Percentiles rank a stretch among this genome's conserved stretches.
Conservation (phyloP, 1,284 basidiomycete genomes). For the Meira miltonrushii region DNA sequence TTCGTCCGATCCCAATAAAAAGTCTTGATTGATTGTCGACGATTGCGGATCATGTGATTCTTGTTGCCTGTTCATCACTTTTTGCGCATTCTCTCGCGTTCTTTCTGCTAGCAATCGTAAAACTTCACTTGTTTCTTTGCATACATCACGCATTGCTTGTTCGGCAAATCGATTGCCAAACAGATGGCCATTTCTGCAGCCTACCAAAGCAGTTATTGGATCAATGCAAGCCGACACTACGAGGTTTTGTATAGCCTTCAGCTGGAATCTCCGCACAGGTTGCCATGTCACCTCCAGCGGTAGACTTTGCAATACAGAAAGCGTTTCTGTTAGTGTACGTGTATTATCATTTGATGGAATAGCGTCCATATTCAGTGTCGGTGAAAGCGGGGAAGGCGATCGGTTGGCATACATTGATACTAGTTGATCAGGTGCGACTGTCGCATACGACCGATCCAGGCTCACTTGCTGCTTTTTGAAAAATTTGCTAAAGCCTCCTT, state of each 20-base stretch:
- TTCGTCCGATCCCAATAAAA: background rate
- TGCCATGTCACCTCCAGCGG: conserved; percentile 59
- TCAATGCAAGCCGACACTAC: conserved; percentile 82
- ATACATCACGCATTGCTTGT: conserved; percentile 28
- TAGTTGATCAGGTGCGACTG: background rate
- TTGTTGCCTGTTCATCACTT: background rate
- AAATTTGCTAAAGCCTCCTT: too few species aligned
- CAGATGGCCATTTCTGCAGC: conserved; percentile 73
- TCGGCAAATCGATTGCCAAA: conserved; percentile 39
- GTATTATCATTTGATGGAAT: conserved; percentile 30
- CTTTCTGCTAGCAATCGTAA: background rate
- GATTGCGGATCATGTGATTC: too few species aligned
- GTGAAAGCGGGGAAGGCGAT: background rate
- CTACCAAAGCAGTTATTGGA: conserved; percentile 75
- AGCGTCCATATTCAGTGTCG: conserved; percentile 23
- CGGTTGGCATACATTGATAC: too few species aligned
- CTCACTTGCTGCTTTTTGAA: background rate
- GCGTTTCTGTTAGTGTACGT: conserved; percentile 30
- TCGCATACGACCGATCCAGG: background rate
- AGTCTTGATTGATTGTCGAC: background rate
- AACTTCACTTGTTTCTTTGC: conserved; percentile 35
- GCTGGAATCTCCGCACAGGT: conserved; percentile 66
- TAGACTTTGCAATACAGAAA: conserved; percentile 35
- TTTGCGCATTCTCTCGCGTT: background rate
- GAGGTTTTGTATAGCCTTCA: conserved; percentile 72